A percentile compares a stretch with the other conserved stretches of the same genome.
Conservation (phyloP, 306 rosid genomes). For the Quercus engelmannii region DNA sequence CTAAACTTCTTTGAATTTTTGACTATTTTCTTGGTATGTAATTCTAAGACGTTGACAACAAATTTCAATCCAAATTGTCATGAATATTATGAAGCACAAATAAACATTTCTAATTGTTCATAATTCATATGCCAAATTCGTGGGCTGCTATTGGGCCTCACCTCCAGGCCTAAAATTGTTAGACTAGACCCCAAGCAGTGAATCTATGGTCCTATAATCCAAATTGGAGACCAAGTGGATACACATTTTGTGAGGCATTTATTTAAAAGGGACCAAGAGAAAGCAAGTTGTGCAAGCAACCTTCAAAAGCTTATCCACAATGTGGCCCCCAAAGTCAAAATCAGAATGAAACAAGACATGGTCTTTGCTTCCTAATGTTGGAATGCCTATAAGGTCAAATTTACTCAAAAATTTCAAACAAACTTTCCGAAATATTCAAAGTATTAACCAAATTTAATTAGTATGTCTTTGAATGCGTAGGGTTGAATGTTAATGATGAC, state of each 20-base stretch:
- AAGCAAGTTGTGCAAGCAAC: not conserved
- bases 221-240: too few species aligned
- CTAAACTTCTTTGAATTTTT: too few species aligned
- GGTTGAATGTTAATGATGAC: not conserved
- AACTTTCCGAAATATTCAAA: not conserved
- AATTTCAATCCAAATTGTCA: rapidly evolving
- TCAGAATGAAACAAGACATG: not conserved
- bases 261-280: not conserved
- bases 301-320: not conserved
- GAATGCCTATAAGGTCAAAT: not conserved
- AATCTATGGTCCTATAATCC: too few species aligned
- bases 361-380: not conserved
- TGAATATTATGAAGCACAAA: too few species aligned
- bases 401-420: not conserved
- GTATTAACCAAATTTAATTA: not conserved
- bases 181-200: too few species aligned
- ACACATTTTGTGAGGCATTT: too few species aligned
- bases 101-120: too few species aligned
- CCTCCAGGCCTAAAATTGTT: too few species aligned
- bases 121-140: too few species aligned
- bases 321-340: not conserved
- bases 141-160: too few species aligned
- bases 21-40: too few species aligned
- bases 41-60: too few species aligned
- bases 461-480: not conserved